Conservation (phyloP, 805 yeast genomes). For the Yamadazyma philogaea region DNA sequence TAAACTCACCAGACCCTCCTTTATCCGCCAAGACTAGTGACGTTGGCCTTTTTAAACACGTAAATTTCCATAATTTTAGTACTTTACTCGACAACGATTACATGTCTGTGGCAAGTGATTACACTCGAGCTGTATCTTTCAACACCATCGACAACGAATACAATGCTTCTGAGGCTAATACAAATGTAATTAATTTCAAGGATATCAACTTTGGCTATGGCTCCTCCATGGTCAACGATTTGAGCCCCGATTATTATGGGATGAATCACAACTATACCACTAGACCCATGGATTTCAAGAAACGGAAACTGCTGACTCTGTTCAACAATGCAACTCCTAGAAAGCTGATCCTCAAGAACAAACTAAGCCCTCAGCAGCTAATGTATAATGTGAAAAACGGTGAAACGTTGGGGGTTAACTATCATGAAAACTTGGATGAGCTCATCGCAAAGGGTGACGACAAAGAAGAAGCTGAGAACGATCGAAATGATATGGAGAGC, state of each 20-base stretch:
- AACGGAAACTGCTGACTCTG: conserved; percentile 7
- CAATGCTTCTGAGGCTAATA: conserved; percentile 18
- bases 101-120: conserved; percentile 14
- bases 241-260: conserved; percentile 7
- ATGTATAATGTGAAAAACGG: conserved; percentile 13
- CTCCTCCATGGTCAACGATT: conserved; percentile 8
- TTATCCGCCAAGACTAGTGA: conserved; percentile 1
- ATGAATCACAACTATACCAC: neutral
- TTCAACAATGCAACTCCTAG: conserved; percentile 1
- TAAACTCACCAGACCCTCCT: neutral
- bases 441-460: conserved; percentile 7
- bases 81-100: neutral
- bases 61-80: neutral
- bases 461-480: conserved; percentile 7
- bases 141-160: conserved; percentile 29
- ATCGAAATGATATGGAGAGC: neutral
- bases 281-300: neutral
- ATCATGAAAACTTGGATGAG: conserved; percentile 16
- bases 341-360: conserved; percentile 34
- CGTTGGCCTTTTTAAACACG: neutral
- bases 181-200: conserved; percentile 3
- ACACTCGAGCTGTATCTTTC: conserved; percentile 43
- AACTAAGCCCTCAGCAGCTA: conserved; percentile 27
- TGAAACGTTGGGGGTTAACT: conserved; percentile 17
- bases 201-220: conserved; percentile 16